Conservation (phyloP, 768 basidiomycete genomes). For the Hortiboletus campestris region DNA sequence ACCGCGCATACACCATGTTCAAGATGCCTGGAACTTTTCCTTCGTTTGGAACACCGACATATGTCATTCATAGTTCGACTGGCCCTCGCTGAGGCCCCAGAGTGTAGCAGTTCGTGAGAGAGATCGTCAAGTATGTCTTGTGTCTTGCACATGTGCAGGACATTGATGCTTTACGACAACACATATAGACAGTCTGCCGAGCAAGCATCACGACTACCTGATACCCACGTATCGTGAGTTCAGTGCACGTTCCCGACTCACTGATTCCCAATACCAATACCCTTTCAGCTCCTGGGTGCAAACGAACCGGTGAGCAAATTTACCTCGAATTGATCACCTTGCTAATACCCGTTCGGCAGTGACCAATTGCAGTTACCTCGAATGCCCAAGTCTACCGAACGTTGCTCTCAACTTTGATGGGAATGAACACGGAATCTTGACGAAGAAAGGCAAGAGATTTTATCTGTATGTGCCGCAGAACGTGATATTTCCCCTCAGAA, state of each 20-base stretch:
- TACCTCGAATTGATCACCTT: background rate
- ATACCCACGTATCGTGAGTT: constrained; percentile 52
- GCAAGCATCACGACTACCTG: constrained; percentile 44
- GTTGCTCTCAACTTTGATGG: too few relatives aligned
- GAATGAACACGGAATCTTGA: too few relatives aligned
- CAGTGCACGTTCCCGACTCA: background rate
- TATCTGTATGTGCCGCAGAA: too few relatives aligned
- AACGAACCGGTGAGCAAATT: constrained; percentile 38
- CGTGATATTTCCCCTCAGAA: too few relatives aligned
- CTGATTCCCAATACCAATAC: background rate
- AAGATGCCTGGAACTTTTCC: constrained; percentile 29
- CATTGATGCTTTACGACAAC: constrained; percentile 31
- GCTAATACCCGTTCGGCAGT: too few relatives aligned
- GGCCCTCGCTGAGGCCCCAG: constrained; percentile 12
- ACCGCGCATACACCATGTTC: too few relatives aligned
- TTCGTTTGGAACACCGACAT: background rate
- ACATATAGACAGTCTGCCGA: constrained; percentile 50
- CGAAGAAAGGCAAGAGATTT: too few relatives aligned
- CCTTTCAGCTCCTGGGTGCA: constrained; percentile 54
- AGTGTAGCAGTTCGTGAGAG: constrained; percentile 10
- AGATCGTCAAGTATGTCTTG: constrained; percentile 9
- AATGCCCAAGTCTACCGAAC: too few relatives aligned
- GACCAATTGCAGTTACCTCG: too few relatives aligned
- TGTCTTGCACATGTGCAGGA: too few relatives aligned
- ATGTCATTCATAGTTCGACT: constrained; percentile 17